These are phyloP conservation scores for Starmerella floris DNA, from an alignment of 805 yeast species.

Conservation along the genomic window DNA sequence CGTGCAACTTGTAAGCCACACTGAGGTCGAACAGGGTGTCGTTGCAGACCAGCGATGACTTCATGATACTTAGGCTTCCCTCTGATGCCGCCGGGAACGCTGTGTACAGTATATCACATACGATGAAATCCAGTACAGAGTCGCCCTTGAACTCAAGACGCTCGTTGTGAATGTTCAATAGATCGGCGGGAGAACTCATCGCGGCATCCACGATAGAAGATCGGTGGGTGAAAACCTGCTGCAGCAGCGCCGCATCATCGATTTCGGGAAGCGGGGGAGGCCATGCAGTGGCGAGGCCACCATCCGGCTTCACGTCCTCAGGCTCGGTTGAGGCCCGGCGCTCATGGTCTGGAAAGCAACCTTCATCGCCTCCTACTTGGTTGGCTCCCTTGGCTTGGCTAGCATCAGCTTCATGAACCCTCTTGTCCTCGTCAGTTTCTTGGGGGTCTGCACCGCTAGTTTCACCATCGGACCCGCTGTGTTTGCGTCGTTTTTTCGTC, in stretches of 20 bases:
- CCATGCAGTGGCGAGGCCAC: slow-evolving; percentile 23
- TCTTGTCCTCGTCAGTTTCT: background rate
- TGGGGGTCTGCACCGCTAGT: background rate
- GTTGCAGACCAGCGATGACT: slow-evolving; percentile 63
- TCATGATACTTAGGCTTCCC: slow-evolving; percentile 61
- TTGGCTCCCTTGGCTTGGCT: too few relatives aligned
- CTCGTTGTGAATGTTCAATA: slow-evolving; percentile 60
- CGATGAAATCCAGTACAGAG: slow-evolving; percentile 60
- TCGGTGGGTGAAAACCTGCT: slow-evolving; percentile 69
- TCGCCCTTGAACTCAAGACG: slow-evolving; percentile 86
- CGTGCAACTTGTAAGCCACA: slow-evolving; percentile 48
- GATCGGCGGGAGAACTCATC: slow-evolving; percentile 44
- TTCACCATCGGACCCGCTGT: background rate
- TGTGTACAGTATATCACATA: slow-evolving; percentile 53
- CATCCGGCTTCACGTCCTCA: background rate
- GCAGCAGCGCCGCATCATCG: slow-evolving; percentile 41
- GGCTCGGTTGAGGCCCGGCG: too few relatives aligned
- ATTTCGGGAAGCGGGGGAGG: slow-evolving; percentile 66
- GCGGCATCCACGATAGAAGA: slow-evolving; percentile 40
- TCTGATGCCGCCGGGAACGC: slow-evolving; percentile 60
- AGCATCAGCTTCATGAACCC: too few relatives aligned
- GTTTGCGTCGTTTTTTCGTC: slow-evolving; percentile 1
- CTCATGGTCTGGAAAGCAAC: background rate
- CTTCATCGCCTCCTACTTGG: background rate
- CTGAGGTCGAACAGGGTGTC: slow-evolving; percentile 60